Conservation (phyloP, 2,329 filamentous ascomycete genomes). For the Phaeosphaeria sp. region DNA sequence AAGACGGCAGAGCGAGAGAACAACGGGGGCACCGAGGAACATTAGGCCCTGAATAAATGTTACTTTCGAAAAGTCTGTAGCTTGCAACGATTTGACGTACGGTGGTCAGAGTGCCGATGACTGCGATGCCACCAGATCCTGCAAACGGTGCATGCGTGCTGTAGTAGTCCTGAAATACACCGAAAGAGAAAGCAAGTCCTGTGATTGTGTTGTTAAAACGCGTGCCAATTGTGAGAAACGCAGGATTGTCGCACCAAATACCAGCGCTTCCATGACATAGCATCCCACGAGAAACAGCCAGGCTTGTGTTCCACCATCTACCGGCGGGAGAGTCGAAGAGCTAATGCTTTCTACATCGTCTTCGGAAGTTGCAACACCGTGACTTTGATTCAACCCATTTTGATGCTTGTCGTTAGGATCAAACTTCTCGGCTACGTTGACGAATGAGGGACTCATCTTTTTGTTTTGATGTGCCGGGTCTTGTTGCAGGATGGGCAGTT, state of each 20-base stretch:
- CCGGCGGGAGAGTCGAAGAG: constrained; percentile 14
- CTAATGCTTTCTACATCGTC: background rate
- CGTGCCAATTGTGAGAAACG: background rate
- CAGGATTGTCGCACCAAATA: constrained; percentile 48
- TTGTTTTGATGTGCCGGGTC: background rate
- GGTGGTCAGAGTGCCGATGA: constrained; percentile 69
- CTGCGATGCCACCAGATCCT: constrained; percentile 60
- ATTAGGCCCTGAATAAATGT: too few relatives aligned
- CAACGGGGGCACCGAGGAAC: constrained; percentile 51
- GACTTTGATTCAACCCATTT: background rate
- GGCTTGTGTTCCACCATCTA: constrained; percentile 25
- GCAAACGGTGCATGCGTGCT: constrained; percentile 64
- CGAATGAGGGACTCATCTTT: background rate
- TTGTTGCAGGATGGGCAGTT: background rate
- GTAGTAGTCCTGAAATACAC: constrained; percentile 75
- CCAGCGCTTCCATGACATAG: constrained; percentile 58
- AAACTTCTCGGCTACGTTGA: background rate
- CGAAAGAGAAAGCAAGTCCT: constrained; percentile 73
- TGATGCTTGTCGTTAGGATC: background rate
- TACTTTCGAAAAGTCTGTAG: too few relatives aligned
- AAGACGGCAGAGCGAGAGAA: constrained; percentile 40
- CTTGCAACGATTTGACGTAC: too few relatives aligned
- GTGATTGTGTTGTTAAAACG: background rate
- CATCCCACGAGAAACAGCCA: constrained; percentile 37
- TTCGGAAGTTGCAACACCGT: background rate